Conservation (phyloP, 1,284 basidiomycete species). For the Entoloma clypeatum region DNA sequence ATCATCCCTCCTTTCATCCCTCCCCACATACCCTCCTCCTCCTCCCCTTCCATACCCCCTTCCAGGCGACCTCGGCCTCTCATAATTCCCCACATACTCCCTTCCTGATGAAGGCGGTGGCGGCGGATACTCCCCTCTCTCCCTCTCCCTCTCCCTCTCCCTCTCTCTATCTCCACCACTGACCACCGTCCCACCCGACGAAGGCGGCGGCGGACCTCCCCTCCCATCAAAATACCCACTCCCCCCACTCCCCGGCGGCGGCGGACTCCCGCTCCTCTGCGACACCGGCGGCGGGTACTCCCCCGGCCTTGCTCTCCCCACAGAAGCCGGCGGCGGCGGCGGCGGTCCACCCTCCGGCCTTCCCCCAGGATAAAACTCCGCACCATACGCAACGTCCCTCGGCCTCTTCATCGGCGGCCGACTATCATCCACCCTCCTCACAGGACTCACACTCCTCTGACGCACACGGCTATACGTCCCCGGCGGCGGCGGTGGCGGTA, state of each 20-base stretch:
- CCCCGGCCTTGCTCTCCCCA: slow-evolving; percentile 1
- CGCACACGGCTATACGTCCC: slow-evolving; percentile 31
- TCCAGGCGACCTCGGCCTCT: slow-evolving; percentile 24
- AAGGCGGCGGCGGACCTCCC: slow-evolving; percentile 12
- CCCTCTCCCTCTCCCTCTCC: slow-evolving; percentile 23
- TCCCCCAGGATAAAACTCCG: slow-evolving; percentile 28
- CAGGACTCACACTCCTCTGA: slow-evolving; percentile 35
- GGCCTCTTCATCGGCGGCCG: slow-evolving; percentile 34
- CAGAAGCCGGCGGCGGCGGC: slow-evolving; percentile 17
- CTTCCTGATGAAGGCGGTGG: too few species aligned
- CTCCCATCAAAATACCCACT: slow-evolving; percentile 19
- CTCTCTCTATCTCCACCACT: slow-evolving; percentile 21
- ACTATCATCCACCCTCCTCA: slow-evolving; percentile 27
- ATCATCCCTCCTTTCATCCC: slow-evolving; percentile 23
- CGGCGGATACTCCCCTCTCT: slow-evolving; percentile 18
- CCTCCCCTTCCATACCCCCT: slow-evolving; percentile 17
- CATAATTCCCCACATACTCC: too few species aligned
- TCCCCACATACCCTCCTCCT: slow-evolving; percentile 16
- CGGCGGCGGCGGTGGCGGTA: slow-evolving; percentile 21
- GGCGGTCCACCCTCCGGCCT: too few species aligned
- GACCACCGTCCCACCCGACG: slow-evolving; percentile 6
- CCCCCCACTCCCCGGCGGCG: slow-evolving; percentile 15
- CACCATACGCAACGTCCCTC: slow-evolving; percentile 29
- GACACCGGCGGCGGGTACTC: slow-evolving; percentile 11
- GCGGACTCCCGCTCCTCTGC: slow-evolving; percentile 10